Base-by-base conservation (phyloP, 345 rosid genomes). In the Lenwebbia sp. region DNA sequence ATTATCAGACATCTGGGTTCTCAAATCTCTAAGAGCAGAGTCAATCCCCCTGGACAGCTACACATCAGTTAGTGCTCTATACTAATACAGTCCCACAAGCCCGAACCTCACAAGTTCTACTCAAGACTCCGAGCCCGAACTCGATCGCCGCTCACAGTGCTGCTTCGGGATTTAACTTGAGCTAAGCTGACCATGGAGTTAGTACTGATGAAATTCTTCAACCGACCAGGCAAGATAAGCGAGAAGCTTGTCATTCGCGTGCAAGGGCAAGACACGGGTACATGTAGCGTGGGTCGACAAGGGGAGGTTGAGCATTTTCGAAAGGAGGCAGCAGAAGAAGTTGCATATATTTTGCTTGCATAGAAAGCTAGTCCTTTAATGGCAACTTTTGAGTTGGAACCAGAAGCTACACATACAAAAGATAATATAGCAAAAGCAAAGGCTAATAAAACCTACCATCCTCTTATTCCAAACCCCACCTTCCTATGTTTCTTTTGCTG, bases 331-430 rank as follows among this genome's bases (percentile, higher is more conserved):
- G 47, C 78, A 33, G 47, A 33, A 19, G 78, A 70, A n/a, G 54
- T 82, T 44, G 83, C 33, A 2, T 53, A 54, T 83, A 22, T 22
- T n/a, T 83, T 54, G 60, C 60, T 83, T 82, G 88, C 82, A 84
- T 85, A 89, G 90, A 89, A 92, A 92, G 93, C 90, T 75, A 90
- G 83, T 33, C 49, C 28, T 85, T 85, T 85, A 22, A 33, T 86
- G 21, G 8, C 6, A 54, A 86, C 90, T 89, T 88, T 86, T 86
- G 90, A 52, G 92, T 88, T 93, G 94, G 90, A 88, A 88, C 90
- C 78, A 33, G 85, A 13, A 26, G 82, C 56, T 10, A 60, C 17
- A 15, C 23, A 40, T 49, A 65, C 65, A 51, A 83, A 51, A 83
- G 83, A 82, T 58, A 62, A 78, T 82, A 10, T 41, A 53, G 21